phyloP scores from a whole-genome alignment of 805 yeast genomes.

The Hanseniaspora opuntiae region DNA sequence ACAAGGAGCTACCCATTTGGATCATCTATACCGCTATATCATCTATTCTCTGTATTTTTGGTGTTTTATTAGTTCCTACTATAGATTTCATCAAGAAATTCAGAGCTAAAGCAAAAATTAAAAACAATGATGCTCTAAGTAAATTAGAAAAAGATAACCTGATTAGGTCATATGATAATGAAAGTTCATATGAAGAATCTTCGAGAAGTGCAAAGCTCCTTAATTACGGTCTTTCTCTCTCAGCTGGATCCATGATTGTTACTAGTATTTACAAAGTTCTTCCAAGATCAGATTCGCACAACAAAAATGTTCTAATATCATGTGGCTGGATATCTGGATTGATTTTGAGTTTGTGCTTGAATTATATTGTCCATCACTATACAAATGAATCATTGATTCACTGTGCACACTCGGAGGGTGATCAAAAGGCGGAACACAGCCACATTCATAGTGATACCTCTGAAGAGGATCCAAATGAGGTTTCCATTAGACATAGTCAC shows the following conservation, averaged over 20 bases:
- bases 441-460: neutral
- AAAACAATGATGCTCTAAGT: conserved; percentile 44
- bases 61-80: conserved; percentile 47
- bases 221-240: conserved; percentile 59
- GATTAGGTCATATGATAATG: conserved; percentile 33
- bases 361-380: conserved; percentile 51
- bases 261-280: conserved; percentile 65
- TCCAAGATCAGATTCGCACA: conserved; percentile 44
- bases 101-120: neutral
- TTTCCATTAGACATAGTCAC: neutral
- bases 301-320: conserved; percentile 31
- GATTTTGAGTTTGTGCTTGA: conserved; percentile 43
- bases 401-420: conserved; percentile 47
- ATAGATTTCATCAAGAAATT: conserved; percentile 13
- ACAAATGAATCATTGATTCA: conserved; percentile 78
- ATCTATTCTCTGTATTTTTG: conserved; percentile 56
- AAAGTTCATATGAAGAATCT: conserved; percentile 31
- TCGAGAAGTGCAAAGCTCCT: conserved; percentile 40
- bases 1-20: conserved; percentile 21
- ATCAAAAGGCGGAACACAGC: conserved; percentile 16
- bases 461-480: neutral
- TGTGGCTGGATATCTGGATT: conserved; percentile 44
- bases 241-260: conserved; percentile 70
- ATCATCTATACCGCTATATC: conserved; percentile 37
- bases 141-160: conserved; percentile 30